A percentile compares a stretch with the other conserved stretches of the same genome.
phyloP scores from a whole-genome alignment of 176 grass and related monocot species.

The Oryza officinalis region DNA sequence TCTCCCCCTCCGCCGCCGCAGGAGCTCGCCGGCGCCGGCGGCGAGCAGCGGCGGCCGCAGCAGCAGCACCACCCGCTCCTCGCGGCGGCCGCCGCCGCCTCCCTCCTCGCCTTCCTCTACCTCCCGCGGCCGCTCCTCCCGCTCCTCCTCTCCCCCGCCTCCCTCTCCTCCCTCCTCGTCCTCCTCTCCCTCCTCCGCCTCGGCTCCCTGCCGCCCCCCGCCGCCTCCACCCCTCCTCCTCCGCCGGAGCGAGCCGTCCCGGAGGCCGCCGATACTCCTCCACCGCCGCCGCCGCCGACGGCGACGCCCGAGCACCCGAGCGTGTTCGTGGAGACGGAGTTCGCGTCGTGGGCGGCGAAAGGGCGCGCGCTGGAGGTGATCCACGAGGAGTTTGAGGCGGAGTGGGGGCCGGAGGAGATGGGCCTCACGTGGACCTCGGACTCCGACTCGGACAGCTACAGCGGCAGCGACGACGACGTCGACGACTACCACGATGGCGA shows the following conservation, averaged over 20 bases:
- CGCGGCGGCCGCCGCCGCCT: slow-evolving; percentile 40
- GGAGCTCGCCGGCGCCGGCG: neutral
- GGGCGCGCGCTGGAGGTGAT: slow-evolving; percentile 72
- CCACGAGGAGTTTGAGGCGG: slow-evolving; percentile 78
- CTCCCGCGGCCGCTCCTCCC: slow-evolving; percentile 60
- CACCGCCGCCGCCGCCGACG: neutral
- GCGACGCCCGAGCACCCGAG: neutral
- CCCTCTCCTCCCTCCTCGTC: slow-evolving; percentile 62
- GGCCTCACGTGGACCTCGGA: slow-evolving; percentile 47
- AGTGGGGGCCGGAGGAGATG: slow-evolving; percentile 52
- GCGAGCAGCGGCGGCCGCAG: too few species aligned
- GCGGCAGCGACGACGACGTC: neutral
- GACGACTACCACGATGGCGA: neutral
- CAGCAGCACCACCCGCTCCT: slow-evolving; percentile 47
- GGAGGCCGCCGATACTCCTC: neutral
- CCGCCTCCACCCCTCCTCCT: neutral
- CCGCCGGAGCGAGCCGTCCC: neutral
- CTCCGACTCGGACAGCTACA: slow-evolving; percentile 40
- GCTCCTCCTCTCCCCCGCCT: slow-evolving; percentile 59
- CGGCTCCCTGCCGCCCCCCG: slow-evolving; percentile 36
- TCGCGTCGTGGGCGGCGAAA: slow-evolving; percentile 52
- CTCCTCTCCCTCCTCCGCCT: slow-evolving; percentile 63
- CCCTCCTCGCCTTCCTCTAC: slow-evolving; percentile 72
- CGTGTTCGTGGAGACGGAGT: slow-evolving; percentile 39
- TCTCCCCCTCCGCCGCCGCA: slow-evolving; percentile 7